phyloP scores from a whole-genome alignment of 345 rosid species.

The Camelina sativa region DNA sequence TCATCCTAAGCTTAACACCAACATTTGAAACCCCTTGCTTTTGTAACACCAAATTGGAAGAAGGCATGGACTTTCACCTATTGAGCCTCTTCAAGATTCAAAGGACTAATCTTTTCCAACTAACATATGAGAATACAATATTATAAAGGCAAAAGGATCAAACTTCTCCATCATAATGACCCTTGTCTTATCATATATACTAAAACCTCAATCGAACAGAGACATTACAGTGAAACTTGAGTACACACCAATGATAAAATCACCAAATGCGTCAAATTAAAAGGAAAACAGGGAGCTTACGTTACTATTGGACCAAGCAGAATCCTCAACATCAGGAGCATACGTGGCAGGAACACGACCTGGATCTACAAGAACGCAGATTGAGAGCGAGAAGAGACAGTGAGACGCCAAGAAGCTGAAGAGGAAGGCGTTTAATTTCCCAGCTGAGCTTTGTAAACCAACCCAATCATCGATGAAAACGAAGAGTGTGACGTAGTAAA shows the following conservation, averaged over 20 bases:
- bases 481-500: constrained; percentile 60
- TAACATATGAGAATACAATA: neutral
- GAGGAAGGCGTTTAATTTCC: constrained; percentile 53
- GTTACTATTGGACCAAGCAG: constrained; percentile 27
- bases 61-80: neutral
- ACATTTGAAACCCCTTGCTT: neutral
- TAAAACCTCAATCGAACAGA: constrained; percentile 27
- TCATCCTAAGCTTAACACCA: neutral
- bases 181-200: neutral
- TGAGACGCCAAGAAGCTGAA: constrained; percentile 54
- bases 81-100: neutral
- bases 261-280: constrained; percentile 7
- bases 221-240: constrained; percentile 17
- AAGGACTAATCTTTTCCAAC: neutral
- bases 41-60: neutral
- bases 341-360: constrained; percentile 63
- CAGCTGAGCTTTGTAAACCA: constrained; percentile 63
- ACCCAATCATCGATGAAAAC: constrained; percentile 61
- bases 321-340: constrained; percentile 66
- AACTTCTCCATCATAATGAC: no score
- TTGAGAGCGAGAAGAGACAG: constrained; percentile 53
- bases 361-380: constrained; percentile 59
- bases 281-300: constrained; percentile 33
- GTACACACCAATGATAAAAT: no score
- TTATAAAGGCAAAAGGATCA: constrained; percentile 12